Evolutionary conservation across 2,329 filamentous ascomycete species (phyloP), one percentile per base, ranked within the genome.

Genomic region (Orbilia oligospora): DNA sequence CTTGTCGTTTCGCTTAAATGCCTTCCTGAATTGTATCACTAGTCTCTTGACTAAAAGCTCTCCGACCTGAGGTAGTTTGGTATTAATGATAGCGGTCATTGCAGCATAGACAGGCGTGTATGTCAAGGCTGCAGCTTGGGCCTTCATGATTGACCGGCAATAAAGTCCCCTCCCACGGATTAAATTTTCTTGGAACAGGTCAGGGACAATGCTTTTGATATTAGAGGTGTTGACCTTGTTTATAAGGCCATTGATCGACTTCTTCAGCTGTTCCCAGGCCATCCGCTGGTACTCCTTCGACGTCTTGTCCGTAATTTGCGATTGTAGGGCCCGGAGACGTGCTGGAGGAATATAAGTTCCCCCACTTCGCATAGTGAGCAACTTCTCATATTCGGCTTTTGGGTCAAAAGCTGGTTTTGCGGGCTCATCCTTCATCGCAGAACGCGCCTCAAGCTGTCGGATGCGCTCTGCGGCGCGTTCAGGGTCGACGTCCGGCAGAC

Each of bases 171-270:
- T 89, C 5, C 96, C 96, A 73, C 96, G 91, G 48, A 99, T 88
- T 82, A 99, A 86, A 84, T 99, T 99, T 87, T 99, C 96, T 63
- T 90, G 90, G 85, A 99, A 99, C 55, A 99, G 88, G 86, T 99
- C 96, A 0, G 95, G 95, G 24, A 98, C 94, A 80, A 99, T 97
- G 83, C 92, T 89, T 85, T 99, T 98, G 88, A 99, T 98, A 85
- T 99, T 99, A 38, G 92, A 93, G 71, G 95, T 93, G 85, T 98
- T 98, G 87, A 97, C 92, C 87, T 99, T 99, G 88, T 99, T 99
- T 88, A 99, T 97, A 81, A 99, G 87, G 82, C 96, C 96, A 84
- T 99, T 98, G 86, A 99, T 97, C 61, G 93, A 96, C 87, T 99
- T 99, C 87, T 99, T 99, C 83, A 99, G 87, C 12, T 95, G 95